Percentiles rank a stretch among this genome's conserved stretches.
Evolutionary conservation across 495 filamentous ascomycete species (phyloP).

Genomic region (Aspergillus homomorphus): DNA sequence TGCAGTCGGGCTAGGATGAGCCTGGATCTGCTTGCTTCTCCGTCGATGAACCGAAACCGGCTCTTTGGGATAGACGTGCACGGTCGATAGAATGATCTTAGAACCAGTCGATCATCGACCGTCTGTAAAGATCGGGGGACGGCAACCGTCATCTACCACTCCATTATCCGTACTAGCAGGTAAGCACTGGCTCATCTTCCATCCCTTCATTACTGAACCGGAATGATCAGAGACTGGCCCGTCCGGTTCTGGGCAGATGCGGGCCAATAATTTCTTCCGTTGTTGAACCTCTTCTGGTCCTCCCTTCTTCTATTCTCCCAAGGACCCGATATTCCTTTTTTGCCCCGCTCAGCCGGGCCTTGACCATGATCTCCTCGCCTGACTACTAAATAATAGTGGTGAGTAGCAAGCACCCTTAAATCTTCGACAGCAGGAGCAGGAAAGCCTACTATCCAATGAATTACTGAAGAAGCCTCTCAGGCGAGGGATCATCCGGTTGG

Average conservation of each 20-base stretch:
- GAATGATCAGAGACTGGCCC: constrained; percentile 17
- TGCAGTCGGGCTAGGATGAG: neutral
- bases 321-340: constrained; percentile 5
- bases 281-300: neutral
- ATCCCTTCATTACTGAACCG: constrained; percentile 19
- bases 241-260: constrained; percentile 11
- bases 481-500: constrained; percentile 17
- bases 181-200: neutral
- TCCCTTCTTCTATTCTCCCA: constrained; percentile 1
- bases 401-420: neutral
- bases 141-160: neutral
- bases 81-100: neutral
- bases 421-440: constrained; percentile 2
- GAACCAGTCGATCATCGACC: neutral
- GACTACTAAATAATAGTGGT: neutral
- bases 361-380: neutral
- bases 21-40: constrained; percentile 1
- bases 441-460: constrained; percentile 8
- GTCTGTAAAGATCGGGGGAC: neutral
- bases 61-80: neutral
- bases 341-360: neutral
- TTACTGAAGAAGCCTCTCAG: neutral
- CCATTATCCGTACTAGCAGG: neutral
- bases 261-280: constrained; percentile 15
- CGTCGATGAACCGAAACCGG: neutral